Evolutionary conservation across 1,139 yeast species (phyloP).

Genomic region (Hyphopichia burtonii): DNA sequence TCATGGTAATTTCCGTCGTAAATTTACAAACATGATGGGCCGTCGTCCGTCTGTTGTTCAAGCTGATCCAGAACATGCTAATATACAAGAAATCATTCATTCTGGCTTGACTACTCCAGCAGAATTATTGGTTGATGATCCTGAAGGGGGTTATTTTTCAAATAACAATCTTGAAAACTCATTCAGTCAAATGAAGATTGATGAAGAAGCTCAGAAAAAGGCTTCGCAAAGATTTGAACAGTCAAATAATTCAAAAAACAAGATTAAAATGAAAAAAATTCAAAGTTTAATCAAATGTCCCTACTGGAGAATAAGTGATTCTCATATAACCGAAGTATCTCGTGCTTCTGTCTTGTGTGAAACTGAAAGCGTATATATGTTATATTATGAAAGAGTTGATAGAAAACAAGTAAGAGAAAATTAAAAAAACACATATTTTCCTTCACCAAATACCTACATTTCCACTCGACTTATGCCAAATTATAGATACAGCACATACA

Average conservation of each 20-base stretch:
- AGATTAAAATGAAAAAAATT: constrained; percentile 49
- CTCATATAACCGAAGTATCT: constrained; percentile 64
- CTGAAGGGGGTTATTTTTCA: constrained; percentile 24
- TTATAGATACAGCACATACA: too few species aligned
- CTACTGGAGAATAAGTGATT: constrained; percentile 87
- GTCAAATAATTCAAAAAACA: constrained; percentile 12
- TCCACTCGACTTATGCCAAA: too few species aligned
- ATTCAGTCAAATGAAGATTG: neutral
- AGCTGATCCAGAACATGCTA: constrained; percentile 37
- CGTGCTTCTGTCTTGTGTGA: constrained; percentile 62
- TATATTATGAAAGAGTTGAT: constrained; percentile 69
- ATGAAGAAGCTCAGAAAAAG: constrained; percentile 3
- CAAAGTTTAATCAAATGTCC: constrained; percentile 58
- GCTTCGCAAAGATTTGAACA: constrained; percentile 5
- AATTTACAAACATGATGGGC: constrained; percentile 41
- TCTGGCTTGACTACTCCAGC: constrained; percentile 47
- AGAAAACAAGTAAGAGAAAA: constrained; percentile 15
- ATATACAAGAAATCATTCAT: constrained; percentile 39
- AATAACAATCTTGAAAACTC: constrained; percentile 7
- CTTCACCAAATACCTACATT: neutral
- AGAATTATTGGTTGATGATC: constrained; percentile 39
- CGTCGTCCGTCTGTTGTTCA: constrained; percentile 45
- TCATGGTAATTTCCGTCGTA: constrained; percentile 31
- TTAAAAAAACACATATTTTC: neutral
- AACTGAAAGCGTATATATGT: constrained; percentile 74